Percentiles rank a stretch among this genome's conserved stretches.
These are phyloP conservation scores for Eucalyptus dawsonii DNA, from an alignment of 345 rosid species.

Conservation along the genomic window DNA sequence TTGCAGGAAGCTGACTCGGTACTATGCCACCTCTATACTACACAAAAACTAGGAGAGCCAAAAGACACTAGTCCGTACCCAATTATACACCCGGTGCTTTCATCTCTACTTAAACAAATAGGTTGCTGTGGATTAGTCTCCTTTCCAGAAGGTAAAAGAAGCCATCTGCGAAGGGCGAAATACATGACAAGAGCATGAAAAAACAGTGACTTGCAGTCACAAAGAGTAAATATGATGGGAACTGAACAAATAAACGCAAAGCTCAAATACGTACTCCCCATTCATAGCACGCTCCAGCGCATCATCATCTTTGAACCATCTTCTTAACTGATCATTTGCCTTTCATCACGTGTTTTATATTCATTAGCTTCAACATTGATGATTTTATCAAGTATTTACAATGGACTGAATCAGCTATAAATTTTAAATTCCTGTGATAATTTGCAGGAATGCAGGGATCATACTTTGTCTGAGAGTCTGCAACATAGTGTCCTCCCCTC, in stretches of 20 bases:
- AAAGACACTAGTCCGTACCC: conserved; percentile 31
- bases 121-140: conserved; percentile 29
- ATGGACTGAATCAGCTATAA: not conserved
- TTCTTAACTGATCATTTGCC: conserved; percentile 34
- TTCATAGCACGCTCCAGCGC: conserved; percentile 68
- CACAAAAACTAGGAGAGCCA: not conserved
- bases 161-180: conserved; percentile 37
- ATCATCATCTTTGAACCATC: conserved; percentile 53
- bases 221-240: not conserved
- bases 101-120: conserved; percentile 38
- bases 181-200: not conserved
- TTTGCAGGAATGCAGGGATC: not conserved
- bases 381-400: not conserved
- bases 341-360: not conserved
- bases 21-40: not conserved
- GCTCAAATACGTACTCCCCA: conserved; percentile 58
- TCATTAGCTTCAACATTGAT: not conserved
- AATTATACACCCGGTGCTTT: conserved; percentile 38
- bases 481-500: conserved; percentile 65
- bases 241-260: not conserved
- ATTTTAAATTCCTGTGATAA: not conserved
- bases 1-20: not conserved
- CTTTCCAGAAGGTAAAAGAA: conserved; percentile 42
- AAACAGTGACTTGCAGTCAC: not conserved
- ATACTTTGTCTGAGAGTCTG: conserved; percentile 80